Evolutionary conservation across 2,329 filamentous ascomycete species (phyloP).

Genomic region (Elsinoe fawcettii): DNA sequence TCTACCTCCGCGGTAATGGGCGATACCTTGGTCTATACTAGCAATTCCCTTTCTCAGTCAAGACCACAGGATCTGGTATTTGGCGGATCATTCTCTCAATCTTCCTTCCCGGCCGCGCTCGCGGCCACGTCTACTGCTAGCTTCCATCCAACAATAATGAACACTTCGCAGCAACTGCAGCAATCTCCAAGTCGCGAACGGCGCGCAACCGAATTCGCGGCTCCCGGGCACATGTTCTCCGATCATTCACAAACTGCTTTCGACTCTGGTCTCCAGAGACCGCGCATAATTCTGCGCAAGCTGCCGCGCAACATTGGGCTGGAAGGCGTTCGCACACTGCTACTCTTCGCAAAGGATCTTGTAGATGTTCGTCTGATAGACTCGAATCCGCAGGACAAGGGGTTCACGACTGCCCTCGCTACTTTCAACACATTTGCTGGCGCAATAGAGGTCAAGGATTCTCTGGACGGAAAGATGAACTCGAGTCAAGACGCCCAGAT

Average conservation of each 20-base stretch:
- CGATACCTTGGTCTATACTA: constrained; percentile 15
- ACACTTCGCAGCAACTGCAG: not conserved
- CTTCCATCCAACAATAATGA: constrained; percentile 1
- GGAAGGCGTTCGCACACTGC: constrained; percentile 54
- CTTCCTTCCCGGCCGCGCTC: constrained; percentile 3
- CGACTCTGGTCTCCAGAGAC: constrained; percentile 4
- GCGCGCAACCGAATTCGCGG: constrained; percentile 11
- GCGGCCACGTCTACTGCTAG: not conserved
- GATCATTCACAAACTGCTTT: not conserved
- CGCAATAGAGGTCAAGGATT: constrained; percentile 52
- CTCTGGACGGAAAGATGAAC: constrained; percentile 56
- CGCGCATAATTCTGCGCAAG: constrained; percentile 50
- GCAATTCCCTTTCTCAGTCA: constrained; percentile 6
- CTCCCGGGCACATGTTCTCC: not conserved
- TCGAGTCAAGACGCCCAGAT: constrained; percentile 53
- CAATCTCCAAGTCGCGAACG: constrained; percentile 9
- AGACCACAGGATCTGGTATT: constrained; percentile 5
- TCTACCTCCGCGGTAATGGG: constrained; percentile 13
- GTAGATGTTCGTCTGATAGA: constrained; percentile 52
- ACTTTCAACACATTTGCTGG: constrained; percentile 50
- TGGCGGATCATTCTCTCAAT: constrained; percentile 5
- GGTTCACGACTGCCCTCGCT: constrained; percentile 51
- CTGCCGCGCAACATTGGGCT: constrained; percentile 51
- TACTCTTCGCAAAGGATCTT: constrained; percentile 58
- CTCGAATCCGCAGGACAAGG: constrained; percentile 49